phyloP scores from a whole-genome alignment of 495 filamentous ascomycete species.

The Wilcoxina mikolae region DNA sequence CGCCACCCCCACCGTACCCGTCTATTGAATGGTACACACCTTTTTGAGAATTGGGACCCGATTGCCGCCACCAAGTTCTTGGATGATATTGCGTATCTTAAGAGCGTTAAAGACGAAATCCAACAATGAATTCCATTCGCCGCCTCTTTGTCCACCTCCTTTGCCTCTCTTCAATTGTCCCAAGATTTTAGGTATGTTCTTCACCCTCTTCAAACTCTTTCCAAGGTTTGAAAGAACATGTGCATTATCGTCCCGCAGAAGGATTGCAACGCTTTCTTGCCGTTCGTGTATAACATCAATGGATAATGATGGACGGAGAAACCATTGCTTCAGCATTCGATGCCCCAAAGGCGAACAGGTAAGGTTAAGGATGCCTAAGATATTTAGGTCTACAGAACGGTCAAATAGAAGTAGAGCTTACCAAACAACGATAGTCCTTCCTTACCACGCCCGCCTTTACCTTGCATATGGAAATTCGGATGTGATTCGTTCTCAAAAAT shows the following conservation, averaged over 20 bases:
- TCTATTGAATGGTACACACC: conserved; percentile 36
- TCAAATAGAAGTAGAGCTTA: conserved; percentile 41
- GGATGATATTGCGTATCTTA: conserved; percentile 50
- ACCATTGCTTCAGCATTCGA: conserved; percentile 59
- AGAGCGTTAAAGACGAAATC: conserved; percentile 54
- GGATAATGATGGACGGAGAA: conserved; percentile 64
- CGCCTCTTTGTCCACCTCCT: conserved; percentile 13
- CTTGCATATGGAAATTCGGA: conserved; percentile 71
- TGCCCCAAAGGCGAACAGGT: conserved; percentile 75
- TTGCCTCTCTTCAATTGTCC: conserved; percentile 16
- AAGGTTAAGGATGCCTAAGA: conserved; percentile 36
- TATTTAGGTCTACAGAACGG: conserved; percentile 8
- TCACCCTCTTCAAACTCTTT: conserved; percentile 55
- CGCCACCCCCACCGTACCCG: too few relatives aligned
- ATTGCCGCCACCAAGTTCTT: conserved; percentile 44
- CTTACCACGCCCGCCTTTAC: conserved; percentile 59
- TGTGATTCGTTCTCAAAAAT: conserved; percentile 73
- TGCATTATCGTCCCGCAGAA: conserved; percentile 57
- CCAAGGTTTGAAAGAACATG: conserved; percentile 41
- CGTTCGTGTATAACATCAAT: conserved; percentile 56
- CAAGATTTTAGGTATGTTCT: conserved; percentile 47
- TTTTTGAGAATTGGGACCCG: conserved; percentile 42
- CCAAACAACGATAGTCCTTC: conserved; percentile 85
- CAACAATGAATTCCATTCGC: conserved; percentile 20
- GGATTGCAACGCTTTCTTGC: conserved; percentile 50